A percentile compares a stretch with the other conserved stretches of the same genome.
Evolutionary conservation across 208 protist species (phyloP).

Genomic region (Angomonas deanei): DNA sequence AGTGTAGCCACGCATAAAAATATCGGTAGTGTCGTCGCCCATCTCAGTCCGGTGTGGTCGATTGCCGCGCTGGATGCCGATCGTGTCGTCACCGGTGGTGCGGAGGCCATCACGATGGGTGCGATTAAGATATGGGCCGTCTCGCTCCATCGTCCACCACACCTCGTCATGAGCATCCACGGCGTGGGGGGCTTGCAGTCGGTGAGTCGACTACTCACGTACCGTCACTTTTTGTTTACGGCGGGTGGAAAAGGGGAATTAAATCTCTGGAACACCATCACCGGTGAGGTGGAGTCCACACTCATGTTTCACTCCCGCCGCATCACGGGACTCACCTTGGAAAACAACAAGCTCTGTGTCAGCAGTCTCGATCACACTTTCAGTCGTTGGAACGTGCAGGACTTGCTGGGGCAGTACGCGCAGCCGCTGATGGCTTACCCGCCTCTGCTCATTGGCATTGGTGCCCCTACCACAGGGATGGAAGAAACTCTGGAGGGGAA

Average conservation of each 20-base stretch:
- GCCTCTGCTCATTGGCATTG: conserved; percentile 1
- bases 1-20: conserved; percentile 26
- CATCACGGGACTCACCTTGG: conserved; percentile 27
- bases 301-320: conserved; percentile 32
- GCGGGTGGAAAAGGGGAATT: conserved; percentile 28
- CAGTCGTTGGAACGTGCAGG: conserved; percentile 31
- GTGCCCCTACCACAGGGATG: background rate
- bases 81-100: background rate
- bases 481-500: conserved; percentile 7
- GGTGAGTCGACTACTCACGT: conserved; percentile 27
- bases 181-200: background rate
- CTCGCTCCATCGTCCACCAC: background rate
- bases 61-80: conserved; percentile 13
- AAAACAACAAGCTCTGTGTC: conserved; percentile 30
- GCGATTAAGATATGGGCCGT: background rate
- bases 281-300: conserved; percentile 8
- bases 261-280: conserved; percentile 24
- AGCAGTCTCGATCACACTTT: conserved; percentile 35
- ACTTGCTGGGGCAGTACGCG: conserved; percentile 11
- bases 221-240: conserved; percentile 27
- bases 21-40: conserved; percentile 20
- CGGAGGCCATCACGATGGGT: background rate
- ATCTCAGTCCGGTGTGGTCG: conserved; percentile 1
- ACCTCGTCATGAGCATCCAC: conserved; percentile 20
- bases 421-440: conserved; percentile 11